These are phyloP conservation scores for Diplodia sapinea DNA, from an alignment of 2,329 filamentous ascomycete genomes.

Conservation along the genomic window DNA sequence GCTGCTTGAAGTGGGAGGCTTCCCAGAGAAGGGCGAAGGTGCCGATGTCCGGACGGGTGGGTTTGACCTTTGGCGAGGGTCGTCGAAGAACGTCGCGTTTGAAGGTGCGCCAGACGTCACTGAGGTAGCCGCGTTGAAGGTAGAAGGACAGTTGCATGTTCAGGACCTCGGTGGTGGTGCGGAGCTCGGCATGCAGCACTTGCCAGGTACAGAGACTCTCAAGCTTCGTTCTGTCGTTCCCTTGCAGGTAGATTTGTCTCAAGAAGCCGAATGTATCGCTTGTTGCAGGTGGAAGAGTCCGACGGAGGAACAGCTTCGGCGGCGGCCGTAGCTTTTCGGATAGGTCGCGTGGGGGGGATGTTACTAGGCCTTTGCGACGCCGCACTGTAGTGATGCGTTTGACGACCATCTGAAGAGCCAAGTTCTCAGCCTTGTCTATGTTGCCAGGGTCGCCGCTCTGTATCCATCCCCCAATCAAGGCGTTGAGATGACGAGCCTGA, in stretches of 20 bases:
- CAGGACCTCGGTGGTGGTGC: slow-evolving; percentile 41
- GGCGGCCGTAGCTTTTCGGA: neutral
- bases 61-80: neutral
- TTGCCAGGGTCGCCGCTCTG: slow-evolving; percentile 49
- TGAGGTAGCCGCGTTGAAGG: slow-evolving; percentile 40
- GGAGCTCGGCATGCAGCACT: slow-evolving; percentile 35
- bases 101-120: slow-evolving; percentile 37
- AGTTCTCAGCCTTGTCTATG: slow-evolving; percentile 43
- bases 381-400: neutral
- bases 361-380: neutral
- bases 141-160: slow-evolving; percentile 44
- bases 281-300: slow-evolving; percentile 39
- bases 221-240: slow-evolving; percentile 44
- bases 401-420: slow-evolving; percentile 47
- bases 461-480: slow-evolving; percentile 76
- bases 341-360: neutral
- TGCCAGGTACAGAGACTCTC: slow-evolving; percentile 42
- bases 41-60: neutral
- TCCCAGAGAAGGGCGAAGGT: slow-evolving; percentile 23
- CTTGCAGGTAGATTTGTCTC: slow-evolving; percentile 41
- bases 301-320: neutral
- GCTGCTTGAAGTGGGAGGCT: neutral
- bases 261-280: slow-evolving; percentile 43
- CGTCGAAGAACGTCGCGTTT: neutral
- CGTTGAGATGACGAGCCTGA: slow-evolving; percentile 78